Conservation (phyloP, 768 basidiomycete genomes). For the Xerocomellus amylosporus region DNA sequence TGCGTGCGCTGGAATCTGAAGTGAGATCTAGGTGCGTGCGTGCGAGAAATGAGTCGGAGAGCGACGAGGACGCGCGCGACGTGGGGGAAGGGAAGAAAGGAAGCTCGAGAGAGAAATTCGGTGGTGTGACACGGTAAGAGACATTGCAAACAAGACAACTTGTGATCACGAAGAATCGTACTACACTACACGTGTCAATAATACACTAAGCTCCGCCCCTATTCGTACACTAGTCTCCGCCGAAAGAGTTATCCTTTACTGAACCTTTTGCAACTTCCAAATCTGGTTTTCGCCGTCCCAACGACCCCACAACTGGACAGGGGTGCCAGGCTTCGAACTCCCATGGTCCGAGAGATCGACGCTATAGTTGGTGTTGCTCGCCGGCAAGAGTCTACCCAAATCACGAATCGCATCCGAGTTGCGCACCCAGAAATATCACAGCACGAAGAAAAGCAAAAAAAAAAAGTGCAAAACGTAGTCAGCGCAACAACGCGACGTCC, state of each 20-base stretch:
- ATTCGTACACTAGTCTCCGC: background rate
- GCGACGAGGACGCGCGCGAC: too few relatives aligned
- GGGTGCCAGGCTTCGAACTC: slow-evolving; percentile 41
- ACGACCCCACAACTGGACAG: slow-evolving; percentile 45
- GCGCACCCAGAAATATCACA: too few relatives aligned
- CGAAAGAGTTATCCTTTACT: background rate
- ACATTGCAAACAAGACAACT: too few relatives aligned
- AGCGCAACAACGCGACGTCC: background rate
- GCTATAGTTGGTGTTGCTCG: slow-evolving; percentile 38
- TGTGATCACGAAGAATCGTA: too few relatives aligned
- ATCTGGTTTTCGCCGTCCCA: slow-evolving; percentile 54
- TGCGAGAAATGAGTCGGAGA: too few relatives aligned
- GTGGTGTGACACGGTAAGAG: too few relatives aligned
- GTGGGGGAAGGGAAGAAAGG: too few relatives aligned
- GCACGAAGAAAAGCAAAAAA: too few relatives aligned
- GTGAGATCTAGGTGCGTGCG: too few relatives aligned
- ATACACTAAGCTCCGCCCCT: background rate
- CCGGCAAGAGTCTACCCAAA: slow-evolving; percentile 43
- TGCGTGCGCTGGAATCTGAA: too few relatives aligned
- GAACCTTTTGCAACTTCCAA: slow-evolving; percentile 35
- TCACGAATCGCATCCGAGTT: background rate
- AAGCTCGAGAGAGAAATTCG: too few relatives aligned
- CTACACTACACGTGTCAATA: background rate
- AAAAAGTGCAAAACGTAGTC: background rate
- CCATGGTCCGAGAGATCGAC: slow-evolving; percentile 50